Evolutionary conservation across 1,139 yeast genomes (phyloP).

Genomic region (Debaryomyces psychrophilus): DNA sequence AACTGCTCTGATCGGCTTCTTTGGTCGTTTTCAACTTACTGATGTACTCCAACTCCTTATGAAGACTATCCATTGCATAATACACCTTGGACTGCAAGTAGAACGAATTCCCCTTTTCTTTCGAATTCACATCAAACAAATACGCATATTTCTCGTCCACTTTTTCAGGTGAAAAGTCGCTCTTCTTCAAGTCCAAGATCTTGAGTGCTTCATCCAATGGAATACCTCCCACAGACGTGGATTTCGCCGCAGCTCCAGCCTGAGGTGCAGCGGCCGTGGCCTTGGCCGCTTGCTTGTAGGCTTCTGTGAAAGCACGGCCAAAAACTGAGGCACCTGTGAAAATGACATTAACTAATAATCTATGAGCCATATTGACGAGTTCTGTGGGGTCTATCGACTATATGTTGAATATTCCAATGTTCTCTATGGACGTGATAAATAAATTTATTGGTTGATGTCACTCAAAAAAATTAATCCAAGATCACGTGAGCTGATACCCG

Average conservation of each 20-base stretch:
- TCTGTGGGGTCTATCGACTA: background rate
- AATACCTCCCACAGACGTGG: conserved; percentile 68
- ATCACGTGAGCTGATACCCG: conserved; percentile 1
- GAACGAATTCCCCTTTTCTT: conserved; percentile 92
- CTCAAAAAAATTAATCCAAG: background rate
- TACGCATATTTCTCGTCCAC: conserved; percentile 79
- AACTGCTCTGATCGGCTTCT: conserved; percentile 9
- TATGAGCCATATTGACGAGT: conserved; percentile 68
- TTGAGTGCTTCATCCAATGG: conserved; percentile 88
- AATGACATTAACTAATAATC: conserved; percentile 84
- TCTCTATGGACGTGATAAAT: background rate
- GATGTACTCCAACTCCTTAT: conserved; percentile 49
- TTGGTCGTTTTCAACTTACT: conserved; percentile 36
- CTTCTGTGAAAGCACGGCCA: conserved; percentile 95
- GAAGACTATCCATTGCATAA: conserved; percentile 58
- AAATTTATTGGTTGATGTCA: background rate
- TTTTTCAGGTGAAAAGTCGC: conserved; percentile 58
- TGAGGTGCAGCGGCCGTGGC: conserved; percentile 65
- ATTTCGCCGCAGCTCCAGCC: conserved; percentile 55
- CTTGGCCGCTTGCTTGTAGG: conserved; percentile 94
- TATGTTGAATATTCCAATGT: background rate
- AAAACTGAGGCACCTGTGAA: conserved; percentile 95
- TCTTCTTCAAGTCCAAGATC: conserved; percentile 76
- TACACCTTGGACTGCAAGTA: conserved; percentile 90
- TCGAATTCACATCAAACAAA: conserved; percentile 83